A percentile compares a stretch with the other conserved stretches of the same genome.
These are phyloP conservation scores for Haematococcus sp. DNA, from an alignment of 139 green algal species.

Conservation along the genomic window DNA sequence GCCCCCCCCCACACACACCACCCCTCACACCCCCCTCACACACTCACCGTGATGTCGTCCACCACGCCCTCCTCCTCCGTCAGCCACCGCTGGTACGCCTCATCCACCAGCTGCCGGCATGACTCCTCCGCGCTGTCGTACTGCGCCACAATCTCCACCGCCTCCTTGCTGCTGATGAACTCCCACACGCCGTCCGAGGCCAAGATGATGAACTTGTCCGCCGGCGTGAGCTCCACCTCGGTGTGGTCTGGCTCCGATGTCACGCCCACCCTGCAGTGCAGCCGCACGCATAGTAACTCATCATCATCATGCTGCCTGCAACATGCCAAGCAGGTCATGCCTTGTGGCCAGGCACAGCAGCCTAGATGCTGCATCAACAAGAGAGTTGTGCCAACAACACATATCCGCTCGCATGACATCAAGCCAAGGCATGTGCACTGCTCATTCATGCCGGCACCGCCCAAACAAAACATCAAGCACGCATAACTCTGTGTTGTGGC, in stretches of 20 bases:
- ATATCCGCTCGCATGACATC: too few relatives aligned
- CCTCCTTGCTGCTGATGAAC: conserved; percentile 87
- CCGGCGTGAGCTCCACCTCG: conserved; percentile 54
- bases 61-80: conserved; percentile 79
- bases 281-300: neutral
- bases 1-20: neutral
- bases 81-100: conserved; percentile 74
- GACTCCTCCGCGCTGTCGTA: conserved; percentile 57
- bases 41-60: conserved; percentile 86
- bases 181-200: conserved; percentile 95
- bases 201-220: conserved; percentile 83
- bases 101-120: conserved; percentile 76
- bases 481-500: too few relatives aligned
- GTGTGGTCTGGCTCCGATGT: conserved; percentile 68
- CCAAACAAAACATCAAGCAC: too few relatives aligned
- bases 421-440: too few relatives aligned
- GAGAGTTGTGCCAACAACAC: neutral
- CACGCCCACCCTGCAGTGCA: conserved; percentile 68
- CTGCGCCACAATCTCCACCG: conserved; percentile 68
- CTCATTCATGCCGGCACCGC: too few relatives aligned
- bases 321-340: neutral
- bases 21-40: conserved; percentile 33
- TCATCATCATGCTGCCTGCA: neutral
- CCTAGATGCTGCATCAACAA: neutral
- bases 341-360: neutral